Percentiles rank a stretch among this genome's conserved stretches.
Evolutionary conservation across 768 basidiomycete species (phyloP).

Genomic region (Boletus insuetus): DNA sequence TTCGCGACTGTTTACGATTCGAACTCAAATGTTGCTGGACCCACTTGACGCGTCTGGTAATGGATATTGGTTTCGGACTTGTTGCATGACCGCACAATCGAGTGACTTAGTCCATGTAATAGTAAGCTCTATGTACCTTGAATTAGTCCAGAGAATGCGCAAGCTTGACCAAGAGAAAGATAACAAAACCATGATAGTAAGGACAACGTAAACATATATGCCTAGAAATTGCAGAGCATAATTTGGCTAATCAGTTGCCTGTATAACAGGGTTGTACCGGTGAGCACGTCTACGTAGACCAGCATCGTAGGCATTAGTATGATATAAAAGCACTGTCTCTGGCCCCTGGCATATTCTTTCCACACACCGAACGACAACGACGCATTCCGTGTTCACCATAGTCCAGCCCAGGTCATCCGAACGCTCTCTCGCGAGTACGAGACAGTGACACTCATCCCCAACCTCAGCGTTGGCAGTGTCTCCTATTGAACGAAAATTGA

Average conservation of each 20-base stretch:
- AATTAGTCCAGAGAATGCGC: too few relatives aligned
- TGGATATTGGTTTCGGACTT: too few relatives aligned
- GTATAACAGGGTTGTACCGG: constrained; percentile 1
- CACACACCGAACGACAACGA: constrained; percentile 9
- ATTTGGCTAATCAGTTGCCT: neutral
- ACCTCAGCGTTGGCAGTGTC: neutral
- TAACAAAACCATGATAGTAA: too few relatives aligned
- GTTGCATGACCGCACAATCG: too few relatives aligned
- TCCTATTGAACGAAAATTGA: constrained; percentile 4
- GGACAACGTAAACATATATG: too few relatives aligned
- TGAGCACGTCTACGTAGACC: neutral
- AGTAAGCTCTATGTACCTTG: too few relatives aligned
- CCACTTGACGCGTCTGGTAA: too few relatives aligned
- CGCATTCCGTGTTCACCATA: constrained; percentile 16
- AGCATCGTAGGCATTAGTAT: neutral
- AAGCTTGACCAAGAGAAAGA: too few relatives aligned
- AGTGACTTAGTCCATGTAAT: too few relatives aligned
- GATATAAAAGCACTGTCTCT: constrained; percentile 2
- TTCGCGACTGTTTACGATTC: too few relatives aligned
- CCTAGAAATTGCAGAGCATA: too few relatives aligned
- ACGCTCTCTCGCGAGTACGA: constrained; percentile 5
- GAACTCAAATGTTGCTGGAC: too few relatives aligned
- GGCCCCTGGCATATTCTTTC: neutral
- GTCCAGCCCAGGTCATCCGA: constrained; percentile 12
- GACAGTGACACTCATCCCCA: constrained; percentile 9